phyloP scores from a whole-genome alignment of 441 rosid species.

The Euphorbia celastroides region DNA sequence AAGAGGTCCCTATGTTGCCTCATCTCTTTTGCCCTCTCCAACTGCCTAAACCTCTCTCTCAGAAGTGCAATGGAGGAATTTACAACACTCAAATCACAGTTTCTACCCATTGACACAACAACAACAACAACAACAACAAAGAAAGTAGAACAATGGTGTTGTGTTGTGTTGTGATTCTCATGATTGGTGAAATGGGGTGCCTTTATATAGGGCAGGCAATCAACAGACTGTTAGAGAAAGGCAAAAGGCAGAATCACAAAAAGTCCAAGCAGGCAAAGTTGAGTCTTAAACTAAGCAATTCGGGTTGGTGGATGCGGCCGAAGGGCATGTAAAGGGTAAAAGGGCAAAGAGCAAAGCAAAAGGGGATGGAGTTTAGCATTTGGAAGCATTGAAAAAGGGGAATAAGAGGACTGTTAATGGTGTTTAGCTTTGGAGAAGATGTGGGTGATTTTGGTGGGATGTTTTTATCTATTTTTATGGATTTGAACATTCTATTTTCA shows the following conservation, averaged over 20 bases:
- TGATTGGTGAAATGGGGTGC: not conserved
- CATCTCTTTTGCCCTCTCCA: constrained; percentile 40
- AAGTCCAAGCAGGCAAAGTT: constrained; percentile 33
- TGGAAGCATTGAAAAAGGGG: constrained; percentile 28
- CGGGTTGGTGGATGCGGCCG: constrained; percentile 18
- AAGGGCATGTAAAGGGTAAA: constrained; percentile 17
- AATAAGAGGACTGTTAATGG: constrained; percentile 27
- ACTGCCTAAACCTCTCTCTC: constrained; percentile 40
- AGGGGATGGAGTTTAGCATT: constrained; percentile 24
- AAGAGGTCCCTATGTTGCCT: constrained; percentile 34
- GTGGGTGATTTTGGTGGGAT: constrained; percentile 29
- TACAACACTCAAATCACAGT: constrained; percentile 15
- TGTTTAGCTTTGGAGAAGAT: constrained; percentile 27
- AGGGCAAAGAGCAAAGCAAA: constrained; percentile 17
- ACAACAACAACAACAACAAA: not conserved
- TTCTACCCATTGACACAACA: constrained; percentile 26
- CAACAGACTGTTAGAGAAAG: constrained; percentile 13
- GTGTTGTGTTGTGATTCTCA: constrained; percentile 2
- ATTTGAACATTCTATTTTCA: constrained; percentile 23
- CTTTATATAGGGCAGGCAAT: not conserved
- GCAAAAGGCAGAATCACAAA: constrained; percentile 20
- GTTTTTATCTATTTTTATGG: constrained; percentile 7
- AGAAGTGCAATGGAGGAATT: constrained; percentile 38
- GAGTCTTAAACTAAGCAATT: constrained; percentile 15
- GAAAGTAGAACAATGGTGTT: no score